Base-by-base conservation (phyloP, 2,329 filamentous ascomycete genomes). In the Colletotrichum sp. region DNA sequence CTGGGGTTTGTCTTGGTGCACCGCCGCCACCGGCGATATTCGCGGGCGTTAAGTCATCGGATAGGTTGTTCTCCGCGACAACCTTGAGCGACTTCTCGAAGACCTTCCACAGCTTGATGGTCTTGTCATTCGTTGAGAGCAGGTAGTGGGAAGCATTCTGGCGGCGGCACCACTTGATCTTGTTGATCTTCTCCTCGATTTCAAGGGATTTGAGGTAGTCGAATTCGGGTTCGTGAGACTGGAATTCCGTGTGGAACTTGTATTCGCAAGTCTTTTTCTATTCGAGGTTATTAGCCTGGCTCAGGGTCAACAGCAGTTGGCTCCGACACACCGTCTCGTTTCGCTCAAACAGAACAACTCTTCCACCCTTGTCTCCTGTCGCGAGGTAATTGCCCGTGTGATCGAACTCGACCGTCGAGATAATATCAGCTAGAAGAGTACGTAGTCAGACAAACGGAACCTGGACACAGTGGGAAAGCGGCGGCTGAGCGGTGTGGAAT, bases 211-310 rank as follows among this genome's bases (percentile, higher is more conserved):
- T 99, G 79, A 99, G 92, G 85, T 99, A 99, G 86, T 99, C 97
- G 86, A 99, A 99, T 87, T 99, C 97, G 78, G 97, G 97, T 85
- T 99, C 97, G 88, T 99, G 97, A 81, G 97, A 99, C 89, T 99
- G 97, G 82, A 99, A 99, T 84, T 99, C 97, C 85, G 97, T 99
- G 86, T 99, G 97, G 86, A 99, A 99, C 86, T 99, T 99, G 91
- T 99, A 99, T 87, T 99, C 97, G 92, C 97, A 99, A 67, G 97
- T 99, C 92, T 99, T 99, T 93, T 99, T 99, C 96, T 98, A 28
- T 83, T 77, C 57, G 65, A 59, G 48, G 60, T 62, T 65, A 81
- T 89, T 81, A 88, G 86, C 76, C 71, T 62, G 36, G 39, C 39
- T 64, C 52, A 24, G 24, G 32, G 10, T 39, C 32, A 39, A 39